Conservation (phyloP, 73 alveolate genomes). For the Paramecium primaurelia region DNA sequence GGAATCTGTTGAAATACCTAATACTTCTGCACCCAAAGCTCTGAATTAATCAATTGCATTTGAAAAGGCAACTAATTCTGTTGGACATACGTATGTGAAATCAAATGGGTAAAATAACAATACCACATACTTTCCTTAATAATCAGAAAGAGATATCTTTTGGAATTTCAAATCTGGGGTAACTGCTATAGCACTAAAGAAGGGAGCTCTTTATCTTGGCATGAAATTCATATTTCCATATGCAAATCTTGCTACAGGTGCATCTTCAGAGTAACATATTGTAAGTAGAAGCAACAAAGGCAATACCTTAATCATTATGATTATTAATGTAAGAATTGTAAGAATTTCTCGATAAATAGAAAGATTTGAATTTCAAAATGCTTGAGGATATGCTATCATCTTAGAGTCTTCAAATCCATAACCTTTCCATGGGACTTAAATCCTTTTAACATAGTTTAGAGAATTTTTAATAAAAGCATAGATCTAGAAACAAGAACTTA, state of each 20-base stretch:
- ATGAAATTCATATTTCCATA: not conserved
- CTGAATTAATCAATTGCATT: constrained; percentile 89
- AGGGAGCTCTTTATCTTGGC: constrained; percentile 60
- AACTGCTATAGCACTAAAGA: constrained; percentile 59
- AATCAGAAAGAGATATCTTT: constrained; percentile 42
- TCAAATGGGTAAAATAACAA: constrained; percentile 98
- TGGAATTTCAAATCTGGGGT: constrained; percentile 56
- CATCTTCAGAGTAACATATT: not conserved
- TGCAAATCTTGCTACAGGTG: not conserved
- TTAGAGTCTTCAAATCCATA: not conserved
- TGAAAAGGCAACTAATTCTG: constrained; percentile 96
- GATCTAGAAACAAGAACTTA: not conserved
- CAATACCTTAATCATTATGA: constrained; percentile 11
- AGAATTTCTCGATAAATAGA: not conserved
- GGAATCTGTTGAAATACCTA: constrained; percentile 93
- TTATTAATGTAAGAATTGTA: constrained; percentile 31
- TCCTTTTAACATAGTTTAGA: not conserved
- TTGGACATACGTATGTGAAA: constrained; percentile 99
- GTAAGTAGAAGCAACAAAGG: constrained; percentile 8
- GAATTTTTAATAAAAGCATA: not conserved
- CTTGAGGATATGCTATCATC: not conserved
- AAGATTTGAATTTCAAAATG: not conserved
- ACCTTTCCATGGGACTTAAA: constrained; percentile 25
- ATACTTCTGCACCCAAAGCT: constrained; percentile 84
- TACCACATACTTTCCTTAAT: constrained; percentile 90